These are phyloP conservation scores for Tricholomella constricta DNA, from an alignment of 768 basidiomycete genomes.

Conservation along the genomic window DNA sequence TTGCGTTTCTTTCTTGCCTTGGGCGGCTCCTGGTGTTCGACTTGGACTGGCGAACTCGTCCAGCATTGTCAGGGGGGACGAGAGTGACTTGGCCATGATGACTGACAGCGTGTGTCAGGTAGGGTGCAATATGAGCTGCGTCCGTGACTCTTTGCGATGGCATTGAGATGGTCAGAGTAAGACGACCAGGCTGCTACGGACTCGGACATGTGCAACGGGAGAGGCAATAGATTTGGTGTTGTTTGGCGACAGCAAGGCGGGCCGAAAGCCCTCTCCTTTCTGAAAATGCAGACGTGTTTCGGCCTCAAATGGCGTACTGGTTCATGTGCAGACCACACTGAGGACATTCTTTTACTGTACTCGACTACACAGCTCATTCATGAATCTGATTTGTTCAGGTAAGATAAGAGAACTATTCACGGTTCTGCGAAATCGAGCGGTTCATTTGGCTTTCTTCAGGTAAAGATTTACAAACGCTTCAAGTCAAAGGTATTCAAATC, in stretches of 20 bases:
- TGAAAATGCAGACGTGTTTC: neutral
- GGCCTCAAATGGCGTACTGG: too few species aligned
- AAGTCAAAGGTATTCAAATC: too few species aligned
- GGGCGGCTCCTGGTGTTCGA: constrained; percentile 37
- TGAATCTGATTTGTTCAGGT: too few species aligned
- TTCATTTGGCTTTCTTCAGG: too few species aligned
- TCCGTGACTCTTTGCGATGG: constrained; percentile 47
- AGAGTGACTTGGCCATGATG: constrained; percentile 55
- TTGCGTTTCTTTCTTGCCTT: constrained; percentile 40
- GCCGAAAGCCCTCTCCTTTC: neutral
- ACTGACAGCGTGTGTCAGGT: constrained; percentile 56
- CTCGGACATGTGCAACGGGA: constrained; percentile 42
- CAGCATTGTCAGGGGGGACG: constrained; percentile 52
- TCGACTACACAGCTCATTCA: too few species aligned
- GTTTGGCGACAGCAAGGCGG: constrained; percentile 24
- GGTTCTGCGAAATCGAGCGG: too few species aligned
- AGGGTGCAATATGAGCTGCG: constrained; percentile 56
- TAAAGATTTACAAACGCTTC: too few species aligned
- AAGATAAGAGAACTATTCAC: too few species aligned
- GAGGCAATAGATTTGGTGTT: constrained; percentile 42
- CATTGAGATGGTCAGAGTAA: constrained; percentile 43
- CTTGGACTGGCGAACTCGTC: constrained; percentile 47
- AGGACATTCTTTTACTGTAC: too few species aligned
- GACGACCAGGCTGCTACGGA: constrained; percentile 31
- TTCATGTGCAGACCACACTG: too few species aligned